Conservation (phyloP, 257 asterid species). For the Penstemon eatonii region DNA sequence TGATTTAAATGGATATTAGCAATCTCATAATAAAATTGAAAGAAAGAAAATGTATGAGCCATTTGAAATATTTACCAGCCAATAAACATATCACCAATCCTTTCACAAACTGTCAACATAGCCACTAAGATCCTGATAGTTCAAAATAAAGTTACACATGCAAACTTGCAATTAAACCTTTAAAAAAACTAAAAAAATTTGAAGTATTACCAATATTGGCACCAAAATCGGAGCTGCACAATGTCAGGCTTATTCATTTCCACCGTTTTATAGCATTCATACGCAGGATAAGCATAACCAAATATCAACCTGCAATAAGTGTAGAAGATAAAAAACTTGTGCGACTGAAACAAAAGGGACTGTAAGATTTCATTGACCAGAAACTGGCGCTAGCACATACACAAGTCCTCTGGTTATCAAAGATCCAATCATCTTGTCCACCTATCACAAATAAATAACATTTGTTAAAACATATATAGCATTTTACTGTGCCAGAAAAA, state of each 20-base stretch:
- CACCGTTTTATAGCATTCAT: constrained; percentile 81
- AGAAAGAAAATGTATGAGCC: neutral
- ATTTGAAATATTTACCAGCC: constrained; percentile 62
- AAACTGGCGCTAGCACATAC: constrained; percentile 44
- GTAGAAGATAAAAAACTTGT: constrained; percentile 21
- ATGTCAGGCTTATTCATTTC: constrained; percentile 91
- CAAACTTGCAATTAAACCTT: constrained; percentile 24
- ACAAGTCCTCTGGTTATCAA: constrained; percentile 75
- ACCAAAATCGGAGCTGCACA: constrained; percentile 89
- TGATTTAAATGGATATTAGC: constrained; percentile 11
- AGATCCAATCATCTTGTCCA: constrained; percentile 83
- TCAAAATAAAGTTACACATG: constrained; percentile 8
- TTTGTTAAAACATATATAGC: constrained; percentile 15
- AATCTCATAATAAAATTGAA: neutral
- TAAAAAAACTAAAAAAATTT: constrained; percentile 1
- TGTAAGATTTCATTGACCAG: constrained; percentile 1
- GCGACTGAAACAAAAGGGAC: constrained; percentile 13
- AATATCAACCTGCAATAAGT: constrained; percentile 64
- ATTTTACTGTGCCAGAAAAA: neutral
- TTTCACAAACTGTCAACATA: constrained; percentile 78
- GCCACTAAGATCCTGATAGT: constrained; percentile 87
- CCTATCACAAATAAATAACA: constrained; percentile 47
- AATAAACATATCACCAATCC: constrained; percentile 78
- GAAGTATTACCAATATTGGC: constrained; percentile 77
- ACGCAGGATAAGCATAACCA: constrained; percentile 95